These are phyloP conservation scores for Neurospora discreta DNA, from an alignment of 495 filamentous ascomycete species.

Conservation along the genomic window DNA sequence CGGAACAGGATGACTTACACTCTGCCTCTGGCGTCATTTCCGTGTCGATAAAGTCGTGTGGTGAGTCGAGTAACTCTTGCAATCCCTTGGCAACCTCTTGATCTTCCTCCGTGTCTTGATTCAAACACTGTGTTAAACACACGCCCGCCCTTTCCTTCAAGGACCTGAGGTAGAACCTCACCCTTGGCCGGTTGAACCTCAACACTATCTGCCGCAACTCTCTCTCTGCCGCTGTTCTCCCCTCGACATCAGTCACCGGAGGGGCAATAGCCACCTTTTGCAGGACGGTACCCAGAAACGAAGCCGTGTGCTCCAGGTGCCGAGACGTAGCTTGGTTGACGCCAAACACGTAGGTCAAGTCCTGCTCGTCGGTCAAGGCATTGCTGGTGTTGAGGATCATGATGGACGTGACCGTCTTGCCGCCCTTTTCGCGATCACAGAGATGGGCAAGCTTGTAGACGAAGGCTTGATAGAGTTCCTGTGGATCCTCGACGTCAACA, in stretches of 20 bases:
- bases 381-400: constrained; percentile 2
- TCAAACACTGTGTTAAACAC: neutral
- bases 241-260: neutral
- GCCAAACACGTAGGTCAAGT: constrained; percentile 13
- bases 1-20: no score
- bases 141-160: neutral
- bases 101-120: neutral
- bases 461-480: constrained; percentile 12
- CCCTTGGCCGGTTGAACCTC: neutral
- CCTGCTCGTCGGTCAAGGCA: neutral
- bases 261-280: neutral
- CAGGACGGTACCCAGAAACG: neutral
- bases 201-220: neutral
- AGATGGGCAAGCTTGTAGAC: constrained; percentile 22
- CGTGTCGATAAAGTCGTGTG: neutral
- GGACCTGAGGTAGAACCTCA: neutral
- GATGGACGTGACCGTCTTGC: constrained; percentile 14
- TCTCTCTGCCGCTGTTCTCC: neutral
- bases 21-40: neutral
- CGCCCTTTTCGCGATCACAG: constrained; percentile 9
- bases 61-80: neutral
- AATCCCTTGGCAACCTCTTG: neutral
- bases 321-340: constrained; percentile 6
- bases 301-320: neutral
- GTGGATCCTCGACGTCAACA: neutral